Percentiles rank a stretch among this genome's conserved stretches.
phyloP scores from a whole-genome alignment of 331 rosid genomes.

The Telfairia occidentalis region DNA sequence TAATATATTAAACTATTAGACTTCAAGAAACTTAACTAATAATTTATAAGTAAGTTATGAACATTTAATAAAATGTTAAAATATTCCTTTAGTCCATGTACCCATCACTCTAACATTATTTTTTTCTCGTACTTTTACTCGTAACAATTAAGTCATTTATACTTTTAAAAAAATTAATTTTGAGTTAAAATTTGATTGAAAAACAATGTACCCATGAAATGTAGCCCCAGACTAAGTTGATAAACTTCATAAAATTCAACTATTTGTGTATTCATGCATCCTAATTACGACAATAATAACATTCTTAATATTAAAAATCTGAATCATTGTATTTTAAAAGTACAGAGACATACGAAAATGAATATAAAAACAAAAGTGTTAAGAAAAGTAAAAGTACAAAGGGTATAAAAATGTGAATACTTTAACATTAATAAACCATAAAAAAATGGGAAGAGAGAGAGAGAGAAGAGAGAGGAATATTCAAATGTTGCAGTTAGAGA shows the following conservation, averaged over 20 bases:
- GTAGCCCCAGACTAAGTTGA: too few species aligned
- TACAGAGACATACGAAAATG: neutral
- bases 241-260: too few species aligned
- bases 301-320: too few species aligned
- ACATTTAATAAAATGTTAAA: neutral
- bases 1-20: conserved; percentile 1
- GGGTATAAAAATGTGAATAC: neutral
- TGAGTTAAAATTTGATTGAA: neutral
- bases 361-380: neutral
- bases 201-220: too few species aligned
- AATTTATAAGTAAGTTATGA: neutral
- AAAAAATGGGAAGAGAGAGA: neutral
- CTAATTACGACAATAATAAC: too few species aligned
- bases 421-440: neutral
- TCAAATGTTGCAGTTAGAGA: conserved; percentile 7
- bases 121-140: neutral
- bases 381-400: neutral
- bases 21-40: neutral
- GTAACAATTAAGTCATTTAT: neutral
- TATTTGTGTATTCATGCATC: too few species aligned
- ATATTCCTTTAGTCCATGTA: neutral
- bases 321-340: too few species aligned
- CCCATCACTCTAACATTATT: neutral
- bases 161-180: neutral
- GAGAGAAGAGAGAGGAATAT: conserved; percentile 9